Base-by-base conservation (phyloP, 768 basidiomycete species). In the Pulveroboletus sp. region DNA sequence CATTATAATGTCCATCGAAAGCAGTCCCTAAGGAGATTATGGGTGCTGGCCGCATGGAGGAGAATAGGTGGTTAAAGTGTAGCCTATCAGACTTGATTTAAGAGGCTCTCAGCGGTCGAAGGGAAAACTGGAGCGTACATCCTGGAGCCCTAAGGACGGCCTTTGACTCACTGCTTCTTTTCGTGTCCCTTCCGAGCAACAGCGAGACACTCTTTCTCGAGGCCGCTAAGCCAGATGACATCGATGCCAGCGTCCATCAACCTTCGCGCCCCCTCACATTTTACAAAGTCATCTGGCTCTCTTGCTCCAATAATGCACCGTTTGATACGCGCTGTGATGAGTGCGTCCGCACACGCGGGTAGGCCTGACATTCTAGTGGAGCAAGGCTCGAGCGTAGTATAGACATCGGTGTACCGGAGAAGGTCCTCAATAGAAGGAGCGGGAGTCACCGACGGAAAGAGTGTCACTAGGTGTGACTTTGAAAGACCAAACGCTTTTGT, bases 351-450 rank as follows among this genome's bases (percentile, higher is more conserved):
- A 64, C 96, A 98, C 2, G 93, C 85, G 0, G 83, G 68, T 37
- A 94, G 76, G 4, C 95, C 94, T 0, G 90, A 93, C 9, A 90
- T 86, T 50, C 96, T 76, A 29, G 89, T 68, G 5, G 93, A 95
- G 64, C 96, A 99, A 10, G 95, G 96, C 63, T 99, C 96, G 75
- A 99, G 80, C 0, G 96, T 98, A 1, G 94, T 95, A 63, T 96
- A 98, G 36, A 89, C 84, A 64, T 92, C 88, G 20, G 75, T 74
- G 17, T 70, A 52, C 35, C 88, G 68, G 23, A 94, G 61, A 13
- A 81, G 71, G 46, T 78, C 71, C 38, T 80, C 51, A 34, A 65
- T 59, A 20, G 70, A 48, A 1, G 71, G 64, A 11, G 69, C 52
- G 1, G 67, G 51, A 6, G 57, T 52, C 10, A 63, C 50, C 5